phyloP scores from a whole-genome alignment of 768 basidiomycete genomes.

The Termitomyces heimii region DNA sequence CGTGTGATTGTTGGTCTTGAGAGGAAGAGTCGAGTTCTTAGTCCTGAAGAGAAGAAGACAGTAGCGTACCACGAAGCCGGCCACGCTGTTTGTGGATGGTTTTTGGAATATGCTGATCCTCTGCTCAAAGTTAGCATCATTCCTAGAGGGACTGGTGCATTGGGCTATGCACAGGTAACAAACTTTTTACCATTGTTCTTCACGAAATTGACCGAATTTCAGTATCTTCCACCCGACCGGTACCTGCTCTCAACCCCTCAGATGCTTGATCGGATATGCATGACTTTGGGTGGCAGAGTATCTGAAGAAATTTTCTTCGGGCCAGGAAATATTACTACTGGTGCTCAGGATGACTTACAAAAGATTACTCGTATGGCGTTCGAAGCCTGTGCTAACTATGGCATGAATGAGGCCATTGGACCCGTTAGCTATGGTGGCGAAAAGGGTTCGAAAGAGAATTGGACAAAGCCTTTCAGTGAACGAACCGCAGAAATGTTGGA shows the following conservation, averaged over 20 bases:
- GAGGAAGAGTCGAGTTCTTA: slow-evolving; percentile 90
- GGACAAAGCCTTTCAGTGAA: slow-evolving; percentile 98
- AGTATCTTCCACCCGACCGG: slow-evolving; percentile 94
- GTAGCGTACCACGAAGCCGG: slow-evolving; percentile 99
- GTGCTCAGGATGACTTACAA: slow-evolving; percentile 96
- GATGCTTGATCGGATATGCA: slow-evolving; percentile 92
- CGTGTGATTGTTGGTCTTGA: slow-evolving; percentile 96
- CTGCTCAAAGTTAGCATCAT: slow-evolving; percentile 98
- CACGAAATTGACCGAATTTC: slow-evolving; percentile 9
- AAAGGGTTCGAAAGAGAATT: slow-evolving; percentile 75
- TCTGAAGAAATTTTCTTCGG: slow-evolving; percentile 99
- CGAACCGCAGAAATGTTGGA: slow-evolving; percentile 95
- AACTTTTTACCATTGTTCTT: slow-evolving; percentile 1
- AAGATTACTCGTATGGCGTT: slow-evolving; percentile 99
- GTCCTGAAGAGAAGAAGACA: slow-evolving; percentile 95
- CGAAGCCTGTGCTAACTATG: slow-evolving; percentile 92
- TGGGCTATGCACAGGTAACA: slow-evolving; percentile 91
- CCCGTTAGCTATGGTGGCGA: slow-evolving; percentile 96
- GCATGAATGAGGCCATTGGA: slow-evolving; percentile 93
- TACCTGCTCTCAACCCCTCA: slow-evolving; percentile 95
- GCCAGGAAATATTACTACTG: slow-evolving; percentile 86
- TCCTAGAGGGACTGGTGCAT: slow-evolving; percentile 89
- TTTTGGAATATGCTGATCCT: slow-evolving; percentile 95
- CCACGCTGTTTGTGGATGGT: slow-evolving; percentile 98
- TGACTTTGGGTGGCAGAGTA: slow-evolving; percentile 97